phyloP scores from a whole-genome alignment of 2,329 filamentous ascomycete species.

The Neonectria neomacrospora region DNA sequence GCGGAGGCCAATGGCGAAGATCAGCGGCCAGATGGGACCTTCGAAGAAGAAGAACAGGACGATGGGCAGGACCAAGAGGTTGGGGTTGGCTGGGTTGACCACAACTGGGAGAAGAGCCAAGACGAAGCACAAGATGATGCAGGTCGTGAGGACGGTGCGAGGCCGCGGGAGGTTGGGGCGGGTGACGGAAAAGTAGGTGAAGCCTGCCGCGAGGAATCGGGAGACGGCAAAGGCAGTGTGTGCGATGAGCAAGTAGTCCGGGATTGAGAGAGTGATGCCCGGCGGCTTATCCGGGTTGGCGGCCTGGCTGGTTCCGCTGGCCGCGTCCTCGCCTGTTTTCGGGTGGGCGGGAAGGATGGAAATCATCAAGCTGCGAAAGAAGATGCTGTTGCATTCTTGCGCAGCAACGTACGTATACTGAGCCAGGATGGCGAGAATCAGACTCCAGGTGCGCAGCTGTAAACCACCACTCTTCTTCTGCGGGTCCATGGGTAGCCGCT shows the following conservation, averaged over 20 bases:
- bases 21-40: conserved; percentile 83
- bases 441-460: conserved; percentile 64
- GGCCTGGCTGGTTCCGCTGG: conserved; percentile 42
- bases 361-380: conserved; percentile 64
- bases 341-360: conserved; percentile 50
- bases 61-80: conserved; percentile 68
- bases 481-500: conserved; percentile 61
- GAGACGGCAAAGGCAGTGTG: conserved; percentile 79
- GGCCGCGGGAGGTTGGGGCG: conserved; percentile 68
- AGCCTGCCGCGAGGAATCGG: conserved; percentile 72
- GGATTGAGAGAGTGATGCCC: conserved; percentile 63
- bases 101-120: conserved; percentile 61
- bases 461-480: conserved; percentile 62
- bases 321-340: conserved; percentile 34
- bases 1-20: conserved; percentile 82
- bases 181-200: conserved; percentile 68
- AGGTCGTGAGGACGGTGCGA: conserved; percentile 74
- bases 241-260: conserved; percentile 77
- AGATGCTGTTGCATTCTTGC: conserved; percentile 74
- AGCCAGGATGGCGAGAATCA: conserved; percentile 77
- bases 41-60: conserved; percentile 83
- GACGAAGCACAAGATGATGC: conserved; percentile 70
- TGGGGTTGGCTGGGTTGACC: conserved; percentile 56
- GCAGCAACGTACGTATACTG: conserved; percentile 84
- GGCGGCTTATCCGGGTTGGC: conserved; percentile 50